A percentile compares a stretch with the other conserved stretches of the same genome.
Evolutionary conservation across 2,329 filamentous ascomycete species (phyloP).

Genomic region (Colletotrichum plurivorum): DNA sequence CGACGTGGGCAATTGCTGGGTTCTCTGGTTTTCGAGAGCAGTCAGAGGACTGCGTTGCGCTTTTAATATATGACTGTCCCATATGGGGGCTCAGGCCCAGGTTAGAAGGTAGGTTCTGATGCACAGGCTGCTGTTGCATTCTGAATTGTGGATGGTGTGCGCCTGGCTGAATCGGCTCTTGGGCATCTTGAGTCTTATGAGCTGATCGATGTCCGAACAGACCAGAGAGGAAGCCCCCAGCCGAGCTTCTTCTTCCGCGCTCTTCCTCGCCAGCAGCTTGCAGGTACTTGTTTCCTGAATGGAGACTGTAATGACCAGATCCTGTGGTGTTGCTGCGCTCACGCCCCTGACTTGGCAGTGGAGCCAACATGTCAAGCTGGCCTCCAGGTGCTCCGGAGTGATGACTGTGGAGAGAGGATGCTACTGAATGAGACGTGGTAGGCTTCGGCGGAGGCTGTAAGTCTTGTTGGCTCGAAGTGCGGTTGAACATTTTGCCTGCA

Average conservation of each 20-base stretch:
- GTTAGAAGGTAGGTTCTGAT: constrained; percentile 2
- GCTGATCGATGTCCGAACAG: constrained; percentile 43
- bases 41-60: constrained; percentile 1
- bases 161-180: neutral
- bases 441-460: constrained; percentile 37
- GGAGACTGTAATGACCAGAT: constrained; percentile 31
- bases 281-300: constrained; percentile 20
- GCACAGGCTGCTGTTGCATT: neutral
- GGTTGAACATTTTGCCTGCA: constrained; percentile 48
- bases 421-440: constrained; percentile 42
- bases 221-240: constrained; percentile 43
- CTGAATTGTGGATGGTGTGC: constrained; percentile 8
- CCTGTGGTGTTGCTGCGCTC: constrained; percentile 44
- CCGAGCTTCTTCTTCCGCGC: constrained; percentile 43
- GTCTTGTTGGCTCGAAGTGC: constrained; percentile 43
- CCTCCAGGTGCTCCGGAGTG: constrained; percentile 23
- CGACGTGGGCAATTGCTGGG: neutral
- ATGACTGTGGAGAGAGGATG: constrained; percentile 42
- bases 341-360: constrained; percentile 22
- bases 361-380: constrained; percentile 26
- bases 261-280: constrained; percentile 40
- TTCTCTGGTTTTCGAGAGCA: constrained; percentile 6
- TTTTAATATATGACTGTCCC: constrained; percentile 1
- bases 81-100: neutral
- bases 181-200: constrained; percentile 20